Evolutionary conservation across 257 asterid genomes (phyloP).

Genomic region (Petrea volubilis): DNA sequence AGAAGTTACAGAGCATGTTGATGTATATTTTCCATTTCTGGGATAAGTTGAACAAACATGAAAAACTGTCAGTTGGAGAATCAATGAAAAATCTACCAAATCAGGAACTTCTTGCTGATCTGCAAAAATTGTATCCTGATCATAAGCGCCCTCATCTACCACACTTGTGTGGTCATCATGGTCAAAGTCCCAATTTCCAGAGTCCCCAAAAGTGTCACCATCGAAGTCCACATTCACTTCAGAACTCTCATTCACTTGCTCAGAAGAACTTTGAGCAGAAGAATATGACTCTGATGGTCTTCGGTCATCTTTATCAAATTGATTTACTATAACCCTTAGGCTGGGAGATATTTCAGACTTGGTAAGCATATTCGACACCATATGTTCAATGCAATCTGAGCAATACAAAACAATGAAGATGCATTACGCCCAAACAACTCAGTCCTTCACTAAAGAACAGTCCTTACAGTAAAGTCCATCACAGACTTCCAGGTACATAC

Average conservation of each 20-base stretch:
- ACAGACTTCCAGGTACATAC: constrained; percentile 40
- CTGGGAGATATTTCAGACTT: constrained; percentile 79
- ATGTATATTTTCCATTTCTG: neutral
- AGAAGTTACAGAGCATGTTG: constrained; percentile 15
- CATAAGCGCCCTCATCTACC: constrained; percentile 53
- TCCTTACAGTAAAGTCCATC: constrained; percentile 17
- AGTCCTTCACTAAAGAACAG: constrained; percentile 2
- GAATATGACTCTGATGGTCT: constrained; percentile 55
- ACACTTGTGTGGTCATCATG: constrained; percentile 64
- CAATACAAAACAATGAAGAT: constrained; percentile 17
- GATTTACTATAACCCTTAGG: constrained; percentile 61
- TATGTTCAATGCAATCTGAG: constrained; percentile 69
- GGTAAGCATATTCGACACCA: constrained; percentile 65
- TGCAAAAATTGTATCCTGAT: constrained; percentile 46
- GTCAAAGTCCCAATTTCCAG: constrained; percentile 63
- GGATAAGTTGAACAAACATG: neutral
- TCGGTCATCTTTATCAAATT: constrained; percentile 60
- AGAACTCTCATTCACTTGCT: constrained; percentile 38
- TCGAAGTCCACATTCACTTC: constrained; percentile 39
- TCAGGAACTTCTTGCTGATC: constrained; percentile 52
- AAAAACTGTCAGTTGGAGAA: neutral
- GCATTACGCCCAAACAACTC: constrained; percentile 6
- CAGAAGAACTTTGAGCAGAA: constrained; percentile 42
- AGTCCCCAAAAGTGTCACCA: constrained; percentile 48
- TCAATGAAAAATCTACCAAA: constrained; percentile 32